These are phyloP conservation scores for Botrytis tulipae DNA, from an alignment of 2,329 filamentous ascomycete species.

Conservation along the genomic window DNA sequence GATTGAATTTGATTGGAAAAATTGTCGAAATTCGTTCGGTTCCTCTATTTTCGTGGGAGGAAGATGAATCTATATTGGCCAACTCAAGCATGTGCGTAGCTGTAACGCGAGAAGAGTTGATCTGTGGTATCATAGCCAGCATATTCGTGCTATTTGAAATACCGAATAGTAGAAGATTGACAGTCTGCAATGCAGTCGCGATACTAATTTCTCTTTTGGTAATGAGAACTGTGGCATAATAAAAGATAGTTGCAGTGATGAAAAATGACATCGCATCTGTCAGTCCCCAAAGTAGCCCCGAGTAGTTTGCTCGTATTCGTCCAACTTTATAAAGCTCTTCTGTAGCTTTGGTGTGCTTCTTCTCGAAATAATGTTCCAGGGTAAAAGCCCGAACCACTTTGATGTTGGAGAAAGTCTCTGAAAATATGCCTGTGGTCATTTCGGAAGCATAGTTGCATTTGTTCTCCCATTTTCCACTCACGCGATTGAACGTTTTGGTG, in stretches of 20 bases:
- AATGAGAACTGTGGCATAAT: slow-evolving; percentile 70
- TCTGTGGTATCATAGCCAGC: slow-evolving; percentile 74
- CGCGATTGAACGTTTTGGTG: slow-evolving; percentile 61
- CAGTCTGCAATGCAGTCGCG: slow-evolving; percentile 66
- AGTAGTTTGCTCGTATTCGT: slow-evolving; percentile 61
- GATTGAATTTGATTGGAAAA: slow-evolving; percentile 52
- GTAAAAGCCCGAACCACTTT: slow-evolving; percentile 73
- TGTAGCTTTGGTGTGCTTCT: slow-evolving; percentile 57
- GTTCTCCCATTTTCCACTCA: slow-evolving; percentile 71
- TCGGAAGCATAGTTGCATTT: slow-evolving; percentile 63
- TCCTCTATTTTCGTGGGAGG: slow-evolving; percentile 38
- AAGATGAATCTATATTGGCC: slow-evolving; percentile 52
- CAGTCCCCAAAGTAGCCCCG: slow-evolving; percentile 73
- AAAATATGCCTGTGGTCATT: slow-evolving; percentile 59
- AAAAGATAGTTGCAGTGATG: slow-evolving; percentile 77
- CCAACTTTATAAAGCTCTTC: slow-evolving; percentile 58
- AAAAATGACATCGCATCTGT: slow-evolving; percentile 71
- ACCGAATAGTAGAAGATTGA: slow-evolving; percentile 81
- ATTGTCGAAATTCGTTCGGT: slow-evolving; percentile 49
- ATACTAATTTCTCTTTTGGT: slow-evolving; percentile 50
- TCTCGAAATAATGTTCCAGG: slow-evolving; percentile 68
- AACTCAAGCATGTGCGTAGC: slow-evolving; percentile 72
- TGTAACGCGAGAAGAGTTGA: slow-evolving; percentile 70
- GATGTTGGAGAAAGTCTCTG: slow-evolving; percentile 76
- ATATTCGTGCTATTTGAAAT: slow-evolving; percentile 70